phyloP scores from a whole-genome alignment of 2,329 filamentous ascomycete genomes.

The Coniochaeta pulveracea region DNA sequence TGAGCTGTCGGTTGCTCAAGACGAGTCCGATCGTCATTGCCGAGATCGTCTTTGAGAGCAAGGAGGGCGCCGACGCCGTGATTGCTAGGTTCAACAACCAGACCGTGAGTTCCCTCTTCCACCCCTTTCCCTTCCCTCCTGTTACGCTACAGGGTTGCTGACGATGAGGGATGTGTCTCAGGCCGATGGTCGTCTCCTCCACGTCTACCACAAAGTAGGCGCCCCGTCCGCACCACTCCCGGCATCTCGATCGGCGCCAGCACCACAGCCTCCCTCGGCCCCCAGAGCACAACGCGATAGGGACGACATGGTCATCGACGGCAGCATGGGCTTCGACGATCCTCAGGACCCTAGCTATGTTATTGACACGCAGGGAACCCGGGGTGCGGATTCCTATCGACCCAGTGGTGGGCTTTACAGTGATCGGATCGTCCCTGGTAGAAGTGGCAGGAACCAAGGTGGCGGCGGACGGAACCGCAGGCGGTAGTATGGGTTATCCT shows the following conservation, averaged over 20 bases:
- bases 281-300: constrained; percentile 19
- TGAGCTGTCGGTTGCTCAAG: constrained; percentile 57
- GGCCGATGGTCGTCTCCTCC: constrained; percentile 65
- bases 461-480: not conserved
- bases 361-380: no score
- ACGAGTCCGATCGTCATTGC: constrained; percentile 62
- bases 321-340: constrained; percentile 41
- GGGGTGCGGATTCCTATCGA: constrained; percentile 4
- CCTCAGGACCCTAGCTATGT: constrained; percentile 17
- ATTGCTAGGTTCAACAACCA: constrained; percentile 70
- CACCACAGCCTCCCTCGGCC: constrained; percentile 20
- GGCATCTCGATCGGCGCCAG: constrained; percentile 18
- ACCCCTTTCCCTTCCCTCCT: not conserved
- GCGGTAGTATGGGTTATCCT: no score
- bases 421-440: constrained; percentile 22
- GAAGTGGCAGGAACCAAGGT: not conserved
- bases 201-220: constrained; percentile 58
- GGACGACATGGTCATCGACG: constrained; percentile 36
- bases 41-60: constrained; percentile 64
- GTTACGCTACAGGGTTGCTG: not conserved
- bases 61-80: constrained; percentile 61
- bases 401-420: constrained; percentile 34
- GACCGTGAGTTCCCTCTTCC: constrained; percentile 40
- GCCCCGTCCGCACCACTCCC: constrained; percentile 19
- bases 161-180: constrained; percentile 2